Evolutionary conservation across 768 basidiomycete genomes (phyloP), one percentile per base, ranked within the genome.

Genomic region (Trametes villosa): DNA sequence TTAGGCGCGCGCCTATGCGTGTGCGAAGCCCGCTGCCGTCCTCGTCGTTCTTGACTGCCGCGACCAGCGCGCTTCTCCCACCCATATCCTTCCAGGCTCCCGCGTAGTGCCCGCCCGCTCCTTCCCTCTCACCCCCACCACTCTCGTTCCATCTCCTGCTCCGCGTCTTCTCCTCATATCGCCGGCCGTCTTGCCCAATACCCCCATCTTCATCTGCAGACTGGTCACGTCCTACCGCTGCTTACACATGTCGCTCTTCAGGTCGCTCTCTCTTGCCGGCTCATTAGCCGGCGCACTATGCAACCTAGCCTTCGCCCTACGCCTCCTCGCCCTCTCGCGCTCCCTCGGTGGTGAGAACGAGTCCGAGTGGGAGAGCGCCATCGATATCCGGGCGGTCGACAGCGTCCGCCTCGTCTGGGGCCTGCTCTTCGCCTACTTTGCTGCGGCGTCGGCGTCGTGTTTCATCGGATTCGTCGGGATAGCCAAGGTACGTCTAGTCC

Each of bases 391-490:
- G 69, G 73, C 72, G 18, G 73, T 74, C 58, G 78, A 82, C 53
- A 74, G 74, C 29, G 73, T 79, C n/a, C 70, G 75, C 36, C 71
- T 83, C 53, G 68, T 90, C 27, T 90, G 87, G 76, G 85, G 77
- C 11, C 78, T 92, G 44, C 77, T 89, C 30, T 83, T 81, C 29
- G 74, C 82, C 22, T 91, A 93, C 72, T 88, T 92, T 67, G 77
- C 81, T 8, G 81, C 85, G 0, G 86, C 88, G 8, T 82, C 87
- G 0, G 72, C 82, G 12, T 86, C 91, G 9, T 88, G 83, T 64
- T 72, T 81, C 7, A 75, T 91, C 1, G 91, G 91, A 20, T 76
- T 92, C 53, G 71, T 78, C 15, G 91, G 91, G n/a, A 82, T 89
- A 58, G 68, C 86, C 66, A 86, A 85, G 78, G 91, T 90, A 57